phyloP scores from a whole-genome alignment of 2,329 filamentous ascomycete species.

The Cercospora sp. region DNA sequence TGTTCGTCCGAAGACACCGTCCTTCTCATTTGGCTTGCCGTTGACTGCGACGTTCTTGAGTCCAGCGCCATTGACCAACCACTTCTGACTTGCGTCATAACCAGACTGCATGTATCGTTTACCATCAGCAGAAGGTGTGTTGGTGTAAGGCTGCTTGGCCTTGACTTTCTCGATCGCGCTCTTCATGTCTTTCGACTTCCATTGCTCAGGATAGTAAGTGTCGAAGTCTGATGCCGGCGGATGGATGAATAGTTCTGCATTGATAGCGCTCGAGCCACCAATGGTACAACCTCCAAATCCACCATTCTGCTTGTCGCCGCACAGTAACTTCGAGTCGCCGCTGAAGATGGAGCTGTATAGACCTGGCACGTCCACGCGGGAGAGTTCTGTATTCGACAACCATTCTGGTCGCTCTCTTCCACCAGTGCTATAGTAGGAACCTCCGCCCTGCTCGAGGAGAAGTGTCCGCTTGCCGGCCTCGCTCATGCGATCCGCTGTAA shows the following conservation, averaged over 20 bases:
- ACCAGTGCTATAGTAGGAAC: slow-evolving; percentile 40
- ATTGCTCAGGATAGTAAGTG: slow-evolving; percentile 54
- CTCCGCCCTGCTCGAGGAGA: slow-evolving; percentile 54
- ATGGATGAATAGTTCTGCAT: slow-evolving; percentile 61
- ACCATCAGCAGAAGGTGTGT: slow-evolving; percentile 60
- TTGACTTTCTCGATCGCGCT: slow-evolving; percentile 51
- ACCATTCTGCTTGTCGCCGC: slow-evolving; percentile 44
- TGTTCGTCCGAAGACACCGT: slow-evolving; percentile 51
- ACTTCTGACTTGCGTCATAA: slow-evolving; percentile 51
- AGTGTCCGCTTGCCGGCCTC: slow-evolving; percentile 56
- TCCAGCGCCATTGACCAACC: slow-evolving; percentile 54
- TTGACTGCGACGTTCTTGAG: slow-evolving; percentile 54
- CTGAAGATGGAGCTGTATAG: slow-evolving; percentile 56
- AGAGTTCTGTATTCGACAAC: slow-evolving; percentile 52
- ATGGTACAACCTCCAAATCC: slow-evolving; percentile 52
- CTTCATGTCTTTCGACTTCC: slow-evolving; percentile 54
- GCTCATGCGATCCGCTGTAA: slow-evolving; percentile 54
- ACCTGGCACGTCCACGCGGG: slow-evolving; percentile 57
- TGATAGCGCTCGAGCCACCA: slow-evolving; percentile 62
- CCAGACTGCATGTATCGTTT: slow-evolving; percentile 53
- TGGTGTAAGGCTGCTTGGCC: slow-evolving; percentile 56
- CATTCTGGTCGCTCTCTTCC: slow-evolving; percentile 51
- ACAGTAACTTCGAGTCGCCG: slow-evolving; percentile 44
- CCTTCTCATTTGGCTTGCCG: slow-evolving; percentile 51
- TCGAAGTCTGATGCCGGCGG: slow-evolving; percentile 63